Conservation (phyloP, 805 yeast genomes). For the Candida yuanshanica region DNA sequence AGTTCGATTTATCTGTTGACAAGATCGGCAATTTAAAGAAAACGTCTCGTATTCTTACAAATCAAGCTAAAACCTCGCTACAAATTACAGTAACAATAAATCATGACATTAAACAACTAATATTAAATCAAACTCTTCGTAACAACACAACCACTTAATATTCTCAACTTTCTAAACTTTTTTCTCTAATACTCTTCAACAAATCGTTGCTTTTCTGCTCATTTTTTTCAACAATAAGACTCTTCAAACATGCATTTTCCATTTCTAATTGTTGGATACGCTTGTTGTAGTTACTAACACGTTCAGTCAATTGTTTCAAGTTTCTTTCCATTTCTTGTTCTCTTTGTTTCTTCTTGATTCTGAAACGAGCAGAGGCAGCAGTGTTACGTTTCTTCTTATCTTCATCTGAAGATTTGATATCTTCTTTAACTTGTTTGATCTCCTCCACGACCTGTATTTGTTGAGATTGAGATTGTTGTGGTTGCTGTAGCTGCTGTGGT, state of each 20-base stretch:
- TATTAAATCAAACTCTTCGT: background rate
- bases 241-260: slow-evolving; percentile 55
- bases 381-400: slow-evolving; percentile 58
- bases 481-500: background rate
- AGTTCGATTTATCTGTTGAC: no score
- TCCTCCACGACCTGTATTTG: background rate
- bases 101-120: background rate
- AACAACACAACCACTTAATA: background rate
- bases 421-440: slow-evolving; percentile 1
- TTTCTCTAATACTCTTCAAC: slow-evolving; percentile 32
- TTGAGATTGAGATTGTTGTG: background rate
- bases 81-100: background rate
- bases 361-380: slow-evolving; percentile 60
- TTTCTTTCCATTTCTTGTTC: slow-evolving; percentile 54
- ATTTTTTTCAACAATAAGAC: slow-evolving; percentile 47
- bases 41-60: no score
- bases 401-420: slow-evolving; percentile 3
- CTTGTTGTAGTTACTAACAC: slow-evolving; percentile 38
- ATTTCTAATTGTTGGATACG: slow-evolving; percentile 50
- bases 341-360: slow-evolving; percentile 54
- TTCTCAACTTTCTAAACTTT: slow-evolving; percentile 1
- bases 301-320: slow-evolving; percentile 37
- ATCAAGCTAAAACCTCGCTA: no score
- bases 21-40: no score
- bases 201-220: slow-evolving; percentile 34